Evolutionary conservation across 352 stramenopile genomes (phyloP), one percentile per base, ranked within the genome.

Genomic region (Plasmopara viticola): DNA sequence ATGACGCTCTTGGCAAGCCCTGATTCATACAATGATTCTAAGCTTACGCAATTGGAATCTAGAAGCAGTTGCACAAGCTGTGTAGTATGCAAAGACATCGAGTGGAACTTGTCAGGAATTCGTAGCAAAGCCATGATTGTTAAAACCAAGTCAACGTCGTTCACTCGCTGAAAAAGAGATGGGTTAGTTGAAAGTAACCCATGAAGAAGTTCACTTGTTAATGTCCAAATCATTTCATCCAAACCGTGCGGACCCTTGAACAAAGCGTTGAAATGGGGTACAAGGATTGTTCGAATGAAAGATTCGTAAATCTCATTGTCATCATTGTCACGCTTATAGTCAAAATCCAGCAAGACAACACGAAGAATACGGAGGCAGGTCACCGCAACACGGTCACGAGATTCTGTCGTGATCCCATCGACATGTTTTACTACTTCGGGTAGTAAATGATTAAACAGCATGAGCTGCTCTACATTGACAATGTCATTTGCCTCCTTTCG

Each of bases 331-430:
- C 48, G 37, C 2, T 62, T 34, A 34, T 66, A 64, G 0, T 83
- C 53, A 4, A 79, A 76, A 50, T 86, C 67, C 17, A 89, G 50
- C 39, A 89, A 47, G 1, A 77, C 50, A 29, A 66, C 35, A 45
- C 77, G 77, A 31, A 89, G 53, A 13, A 89, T 51, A 9, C 63
- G 66, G 7, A 87, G 69, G 15, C 72, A 86, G 39, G 71, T 82
- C 12, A 67, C 53, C 4, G 62, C 51, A 5, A 72, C 46, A 41
- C 58, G 51, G 46, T 74, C 46, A 30, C 64, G 44, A 25, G 15
- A 38, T 33, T 15, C 33, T 20, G 38, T 44, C 14, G 7, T 0
- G 6, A 34, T 30, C 14, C 35, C 18, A 28, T 18, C 20, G 31
- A 70, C 38, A 38, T 69, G 65, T 2, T 72, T 62, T 6, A 74